These are phyloP conservation scores for Lenwebbia sp. DNA, from an alignment of 345 rosid genomes.

Conservation along the genomic window DNA sequence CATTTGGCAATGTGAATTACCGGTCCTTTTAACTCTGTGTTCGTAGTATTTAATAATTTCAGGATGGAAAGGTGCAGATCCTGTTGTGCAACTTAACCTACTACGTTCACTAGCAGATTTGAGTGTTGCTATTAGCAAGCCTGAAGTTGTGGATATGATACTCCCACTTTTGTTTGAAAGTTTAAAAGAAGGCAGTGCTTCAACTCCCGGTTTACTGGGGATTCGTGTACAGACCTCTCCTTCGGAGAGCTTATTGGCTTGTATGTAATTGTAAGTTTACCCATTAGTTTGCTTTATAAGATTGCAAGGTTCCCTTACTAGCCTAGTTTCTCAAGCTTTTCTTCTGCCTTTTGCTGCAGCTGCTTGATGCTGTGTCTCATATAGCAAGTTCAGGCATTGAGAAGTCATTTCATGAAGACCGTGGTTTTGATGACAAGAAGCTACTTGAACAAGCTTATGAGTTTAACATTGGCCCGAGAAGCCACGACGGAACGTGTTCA, in stretches of 20 bases:
- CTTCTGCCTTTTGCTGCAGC: constrained; percentile 30
- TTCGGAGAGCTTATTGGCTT: constrained; percentile 14
- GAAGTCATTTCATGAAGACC: constrained; percentile 93
- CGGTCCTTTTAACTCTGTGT: not conserved
- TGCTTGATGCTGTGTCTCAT: constrained; percentile 95
- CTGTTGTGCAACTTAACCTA: constrained; percentile 73
- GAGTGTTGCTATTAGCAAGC: constrained; percentile 74
- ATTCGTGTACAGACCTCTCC: constrained; percentile 57
- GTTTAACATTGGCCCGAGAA: constrained; percentile 64
- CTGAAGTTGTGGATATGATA: constrained; percentile 94
- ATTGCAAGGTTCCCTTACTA: not conserved
- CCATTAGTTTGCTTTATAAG: not conserved
- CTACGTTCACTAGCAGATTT: constrained; percentile 85
- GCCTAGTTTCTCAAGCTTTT: constrained; percentile 8
- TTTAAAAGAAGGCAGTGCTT: constrained; percentile 95
- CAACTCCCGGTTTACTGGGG: constrained; percentile 69
- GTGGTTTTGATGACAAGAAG: constrained; percentile 91
- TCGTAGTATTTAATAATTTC: constrained; percentile 3
- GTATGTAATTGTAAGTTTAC: not conserved
- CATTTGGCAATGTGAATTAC: not conserved
- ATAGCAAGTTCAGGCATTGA: constrained; percentile 94
- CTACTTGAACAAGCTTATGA: constrained; percentile 69
- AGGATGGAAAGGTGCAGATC: constrained; percentile 72
- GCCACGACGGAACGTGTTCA: constrained; percentile 85
- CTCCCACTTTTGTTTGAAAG: constrained; percentile 90